Evolutionary conservation across 805 yeast species (phyloP), one percentile per base, ranked within the genome.

Genomic region (Candida krabiensis): DNA sequence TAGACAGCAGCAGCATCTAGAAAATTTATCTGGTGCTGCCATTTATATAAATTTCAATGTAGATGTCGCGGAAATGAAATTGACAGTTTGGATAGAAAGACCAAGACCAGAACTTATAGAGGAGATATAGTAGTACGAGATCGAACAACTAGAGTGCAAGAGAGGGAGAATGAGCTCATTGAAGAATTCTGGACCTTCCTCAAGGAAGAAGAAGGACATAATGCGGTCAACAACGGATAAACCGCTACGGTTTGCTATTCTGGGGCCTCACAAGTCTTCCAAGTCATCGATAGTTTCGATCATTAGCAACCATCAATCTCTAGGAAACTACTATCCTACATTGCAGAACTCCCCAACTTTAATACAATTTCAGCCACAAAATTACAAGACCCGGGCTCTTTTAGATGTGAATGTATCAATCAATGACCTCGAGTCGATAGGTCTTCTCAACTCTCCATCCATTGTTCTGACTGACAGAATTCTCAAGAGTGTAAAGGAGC

Each of bases 311-410:
- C 47, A 50, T 30, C 53, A 54, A 31, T 56, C 63, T 1, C 31
- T 78, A 34, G 89, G 82, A 41, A 83, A 84, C 0, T 83, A 85
- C 55, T 85, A 85, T 50, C 95, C 93, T 4, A 85, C 91, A 3
- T 66, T 74, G 30, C 74, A 70, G 38, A 79, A 80, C 40, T 75
- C 75, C 4, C 77, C 87, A 18, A 66, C 79, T 40, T 55, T 83
- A 27, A 70, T 80, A 42, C 77, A 77, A 14, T 84, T 69, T 52
- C 57, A 53, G 5, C 80, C 90, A 0, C 51, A 51, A 13, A 53
- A 64, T 11, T 47, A 44, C 0, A 44, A 56, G 13, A 63, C 78
- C 0, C 61, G 70, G 23, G 62, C 74, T 0, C 48, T 78, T 2
- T 44, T 78, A 19, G 82, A 77, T 47, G 71, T 69, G 28, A 67